These are phyloP conservation scores for Trametes villosa DNA, from an alignment of 768 basidiomycete species.

Conservation along the genomic window DNA sequence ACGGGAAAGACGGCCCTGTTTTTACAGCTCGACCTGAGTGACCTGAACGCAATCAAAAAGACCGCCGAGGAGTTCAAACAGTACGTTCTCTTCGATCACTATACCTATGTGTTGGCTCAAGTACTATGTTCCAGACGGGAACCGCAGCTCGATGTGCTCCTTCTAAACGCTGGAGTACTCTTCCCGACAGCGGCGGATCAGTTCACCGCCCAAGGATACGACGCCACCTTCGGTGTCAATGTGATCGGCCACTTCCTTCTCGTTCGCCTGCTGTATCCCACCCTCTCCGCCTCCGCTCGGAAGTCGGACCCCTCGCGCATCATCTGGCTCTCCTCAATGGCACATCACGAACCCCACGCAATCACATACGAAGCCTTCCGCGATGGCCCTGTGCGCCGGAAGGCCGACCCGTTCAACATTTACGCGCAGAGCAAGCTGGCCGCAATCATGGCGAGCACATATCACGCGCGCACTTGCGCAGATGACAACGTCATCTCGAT, in stretches of 20 bases:
- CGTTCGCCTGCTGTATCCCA: conserved; percentile 47
- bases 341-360: conserved; percentile 30
- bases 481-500: conserved; percentile 51
- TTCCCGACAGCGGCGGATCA: conserved; percentile 37
- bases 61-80: conserved; percentile 45
- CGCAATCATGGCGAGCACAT: conserved; percentile 41
- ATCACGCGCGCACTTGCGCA: conserved; percentile 45
- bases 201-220: conserved; percentile 52
- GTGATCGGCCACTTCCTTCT: conserved; percentile 44
- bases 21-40: conserved; percentile 48
- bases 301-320: conserved; percentile 59
- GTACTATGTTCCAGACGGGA: conserved; percentile 41
- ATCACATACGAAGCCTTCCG: conserved; percentile 44
- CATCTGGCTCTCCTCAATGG: conserved; percentile 47
- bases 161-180: conserved; percentile 59
- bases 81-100: no score
- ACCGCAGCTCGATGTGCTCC: conserved; percentile 47
- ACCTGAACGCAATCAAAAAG: conserved; percentile 41
- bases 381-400: conserved; percentile 28
- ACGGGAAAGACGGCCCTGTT: conserved; percentile 50
- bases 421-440: conserved; percentile 50
- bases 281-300: conserved; percentile 31
- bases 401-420: conserved; percentile 12
- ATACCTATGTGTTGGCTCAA: no score
- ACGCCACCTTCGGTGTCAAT: conserved; percentile 59